These are phyloP conservation scores for Protostelium mycophagum DNA, from an alignment of 78 protist species.

Conservation along the genomic window DNA sequence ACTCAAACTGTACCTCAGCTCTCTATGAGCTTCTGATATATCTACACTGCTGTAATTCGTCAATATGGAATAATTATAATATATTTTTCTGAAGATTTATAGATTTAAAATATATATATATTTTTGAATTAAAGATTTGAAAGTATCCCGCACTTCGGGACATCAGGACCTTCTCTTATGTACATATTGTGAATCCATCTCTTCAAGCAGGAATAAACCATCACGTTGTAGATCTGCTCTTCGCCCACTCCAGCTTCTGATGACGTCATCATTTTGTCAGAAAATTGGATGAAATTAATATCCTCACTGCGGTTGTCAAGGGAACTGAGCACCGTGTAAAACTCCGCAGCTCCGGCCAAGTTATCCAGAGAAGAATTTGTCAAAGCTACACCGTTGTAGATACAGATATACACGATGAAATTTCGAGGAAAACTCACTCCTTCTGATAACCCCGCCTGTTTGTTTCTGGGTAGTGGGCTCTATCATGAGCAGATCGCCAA, in stretches of 20 bases:
- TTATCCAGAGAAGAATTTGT: too few relatives aligned
- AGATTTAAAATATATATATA: background rate
- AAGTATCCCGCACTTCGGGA: background rate
- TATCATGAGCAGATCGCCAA: background rate
- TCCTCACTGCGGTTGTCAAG: background rate
- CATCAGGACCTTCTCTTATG: background rate
- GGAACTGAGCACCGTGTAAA: background rate
- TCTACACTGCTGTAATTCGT: too few relatives aligned
- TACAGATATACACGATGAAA: background rate
- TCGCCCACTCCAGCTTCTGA: too few relatives aligned
- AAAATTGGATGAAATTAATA: too few relatives aligned
- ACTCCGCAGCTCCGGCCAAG: too few relatives aligned
- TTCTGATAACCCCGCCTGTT: background rate
- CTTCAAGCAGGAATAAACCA: background rate
- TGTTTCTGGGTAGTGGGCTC: background rate
- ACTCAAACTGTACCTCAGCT: too few relatives aligned
- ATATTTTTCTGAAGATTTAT: too few relatives aligned
- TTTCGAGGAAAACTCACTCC: background rate
- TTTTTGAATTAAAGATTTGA: background rate
- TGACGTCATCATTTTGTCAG: background rate
- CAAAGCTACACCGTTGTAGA: background rate
- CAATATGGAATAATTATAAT: too few relatives aligned
- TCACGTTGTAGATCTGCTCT: background rate
- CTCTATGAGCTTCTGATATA: background rate
- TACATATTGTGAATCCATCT: background rate